Evolutionary conservation across 2,329 filamentous ascomycete genomes (phyloP).

Genomic region (Talaromyces sp.): DNA sequence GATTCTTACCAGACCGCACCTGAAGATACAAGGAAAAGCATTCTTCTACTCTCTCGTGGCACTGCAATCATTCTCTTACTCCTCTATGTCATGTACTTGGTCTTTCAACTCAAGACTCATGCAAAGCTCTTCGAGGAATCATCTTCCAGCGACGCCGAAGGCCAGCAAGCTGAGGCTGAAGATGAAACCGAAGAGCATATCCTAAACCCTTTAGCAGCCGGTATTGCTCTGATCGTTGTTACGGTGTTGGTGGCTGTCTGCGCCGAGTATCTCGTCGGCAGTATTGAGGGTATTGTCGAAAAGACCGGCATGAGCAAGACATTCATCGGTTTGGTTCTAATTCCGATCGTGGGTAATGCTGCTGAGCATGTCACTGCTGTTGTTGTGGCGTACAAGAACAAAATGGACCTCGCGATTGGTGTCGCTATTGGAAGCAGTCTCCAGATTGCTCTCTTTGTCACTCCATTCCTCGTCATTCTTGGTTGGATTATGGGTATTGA

Average conservation of each 20-base stretch:
- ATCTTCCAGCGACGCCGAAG: constrained; percentile 29
- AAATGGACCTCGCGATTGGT: constrained; percentile 65
- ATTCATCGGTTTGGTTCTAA: constrained; percentile 75
- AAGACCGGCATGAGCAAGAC: constrained; percentile 71
- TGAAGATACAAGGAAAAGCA: constrained; percentile 48
- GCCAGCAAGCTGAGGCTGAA: constrained; percentile 23
- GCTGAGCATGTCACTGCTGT: constrained; percentile 79
- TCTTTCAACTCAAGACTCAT: constrained; percentile 75
- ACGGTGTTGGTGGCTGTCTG: constrained; percentile 70
- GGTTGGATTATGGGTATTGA: constrained; percentile 71
- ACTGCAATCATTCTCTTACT: constrained; percentile 71
- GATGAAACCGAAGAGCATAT: constrained; percentile 42
- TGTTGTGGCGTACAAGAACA: constrained; percentile 73
- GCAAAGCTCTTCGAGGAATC: constrained; percentile 62
- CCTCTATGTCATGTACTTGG: constrained; percentile 72
- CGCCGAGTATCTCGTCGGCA: constrained; percentile 73
- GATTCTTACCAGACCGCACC: constrained; percentile 32
- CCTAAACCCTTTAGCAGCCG: constrained; percentile 63
- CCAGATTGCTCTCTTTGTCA: constrained; percentile 78
- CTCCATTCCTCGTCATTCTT: constrained; percentile 73
- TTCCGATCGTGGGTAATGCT: constrained; percentile 76
- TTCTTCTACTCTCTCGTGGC: constrained; percentile 69
- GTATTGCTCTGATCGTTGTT: constrained; percentile 62
- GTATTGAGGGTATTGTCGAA: constrained; percentile 69
- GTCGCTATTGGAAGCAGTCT: constrained; percentile 79